A percentile compares a stretch with the other conserved stretches of the same genome.
These are phyloP conservation scores for Calonectria ilicicola DNA, from an alignment of 2,329 filamentous ascomycete genomes.

Conservation along the genomic window DNA sequence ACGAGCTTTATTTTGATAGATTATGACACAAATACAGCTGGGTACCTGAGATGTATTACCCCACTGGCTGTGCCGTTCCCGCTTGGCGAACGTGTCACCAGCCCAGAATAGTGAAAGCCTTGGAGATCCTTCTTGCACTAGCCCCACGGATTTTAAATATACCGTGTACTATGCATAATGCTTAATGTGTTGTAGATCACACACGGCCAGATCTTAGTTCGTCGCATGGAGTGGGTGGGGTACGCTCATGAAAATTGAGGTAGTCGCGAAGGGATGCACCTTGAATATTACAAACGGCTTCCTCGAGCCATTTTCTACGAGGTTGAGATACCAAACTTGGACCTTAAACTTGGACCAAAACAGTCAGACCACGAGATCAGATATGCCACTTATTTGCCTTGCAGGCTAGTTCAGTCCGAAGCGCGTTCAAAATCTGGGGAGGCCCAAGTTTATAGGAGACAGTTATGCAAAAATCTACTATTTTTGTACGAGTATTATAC, in stretches of 20 bases:
- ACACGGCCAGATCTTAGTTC: neutral
- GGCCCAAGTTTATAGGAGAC: slow-evolving; percentile 10
- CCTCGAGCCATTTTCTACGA: neutral
- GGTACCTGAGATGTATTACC: neutral
- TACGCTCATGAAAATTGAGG: too few relatives aligned
- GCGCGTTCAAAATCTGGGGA: slow-evolving; percentile 12
- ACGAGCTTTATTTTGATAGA: neutral
- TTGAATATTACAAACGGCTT: too few relatives aligned
- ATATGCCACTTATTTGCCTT: neutral
- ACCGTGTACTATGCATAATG: neutral
- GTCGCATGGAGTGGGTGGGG: neutral
- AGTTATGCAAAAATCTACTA: slow-evolving; percentile 1
- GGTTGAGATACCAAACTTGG: neutral
- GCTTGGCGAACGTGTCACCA: neutral
- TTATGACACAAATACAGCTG: neutral
- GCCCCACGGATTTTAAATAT: neutral
- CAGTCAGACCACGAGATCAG: slow-evolving; percentile 10
- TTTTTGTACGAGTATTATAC: neutral
- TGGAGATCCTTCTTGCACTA: neutral
- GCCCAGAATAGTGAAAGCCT: neutral
- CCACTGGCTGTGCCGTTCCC: neutral
- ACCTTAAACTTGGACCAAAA: neutral
- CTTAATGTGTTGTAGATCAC: neutral
- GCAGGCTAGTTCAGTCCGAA: neutral
- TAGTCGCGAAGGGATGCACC: neutral